phyloP scores from a whole-genome alignment of 345 rosid species.

The Erucastrum elatum region DNA sequence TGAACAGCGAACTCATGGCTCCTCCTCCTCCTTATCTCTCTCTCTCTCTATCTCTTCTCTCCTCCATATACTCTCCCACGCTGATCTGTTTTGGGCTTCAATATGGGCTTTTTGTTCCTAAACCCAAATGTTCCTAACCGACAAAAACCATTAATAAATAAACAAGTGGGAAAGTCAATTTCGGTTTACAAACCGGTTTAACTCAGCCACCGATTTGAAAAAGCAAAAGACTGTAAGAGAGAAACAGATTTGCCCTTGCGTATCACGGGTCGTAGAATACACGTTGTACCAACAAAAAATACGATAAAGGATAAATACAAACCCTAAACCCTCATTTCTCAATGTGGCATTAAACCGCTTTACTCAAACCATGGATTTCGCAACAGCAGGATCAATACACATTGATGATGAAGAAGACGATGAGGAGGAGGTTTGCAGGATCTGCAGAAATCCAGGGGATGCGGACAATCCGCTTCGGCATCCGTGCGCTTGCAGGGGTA shows the following conservation, averaged over 20 bases:
- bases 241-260: neutral
- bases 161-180: slow-evolving; percentile 4
- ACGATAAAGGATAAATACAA: neutral
- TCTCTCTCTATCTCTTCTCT: neutral
- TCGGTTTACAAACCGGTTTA: slow-evolving; percentile 17
- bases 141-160: slow-evolving; percentile 26
- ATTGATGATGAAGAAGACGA: slow-evolving; percentile 82
- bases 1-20: slow-evolving; percentile 36
- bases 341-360: neutral
- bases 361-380: slow-evolving; percentile 29
- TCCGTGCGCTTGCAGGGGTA: slow-evolving; percentile 99
- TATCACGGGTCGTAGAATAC: neutral
- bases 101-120: neutral
- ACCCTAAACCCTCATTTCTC: neutral
- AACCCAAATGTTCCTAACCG: slow-evolving; percentile 21
- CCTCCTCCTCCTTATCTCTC: slow-evolving; percentile 15
- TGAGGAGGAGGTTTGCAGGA: slow-evolving; percentile 90
- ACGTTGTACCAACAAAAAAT: no score
- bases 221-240: neutral
- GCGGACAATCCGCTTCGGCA: slow-evolving; percentile 82
- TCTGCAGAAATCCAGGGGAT: slow-evolving; percentile 96
- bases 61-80: neutral
- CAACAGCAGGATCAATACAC: slow-evolving; percentile 29
- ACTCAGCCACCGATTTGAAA: no score
- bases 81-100: neutral